Evolutionary conservation across 2,329 filamentous ascomycete genomes (phyloP), one percentile per base, ranked within the genome.

Genomic region (Tolypocladium inflatum): DNA sequence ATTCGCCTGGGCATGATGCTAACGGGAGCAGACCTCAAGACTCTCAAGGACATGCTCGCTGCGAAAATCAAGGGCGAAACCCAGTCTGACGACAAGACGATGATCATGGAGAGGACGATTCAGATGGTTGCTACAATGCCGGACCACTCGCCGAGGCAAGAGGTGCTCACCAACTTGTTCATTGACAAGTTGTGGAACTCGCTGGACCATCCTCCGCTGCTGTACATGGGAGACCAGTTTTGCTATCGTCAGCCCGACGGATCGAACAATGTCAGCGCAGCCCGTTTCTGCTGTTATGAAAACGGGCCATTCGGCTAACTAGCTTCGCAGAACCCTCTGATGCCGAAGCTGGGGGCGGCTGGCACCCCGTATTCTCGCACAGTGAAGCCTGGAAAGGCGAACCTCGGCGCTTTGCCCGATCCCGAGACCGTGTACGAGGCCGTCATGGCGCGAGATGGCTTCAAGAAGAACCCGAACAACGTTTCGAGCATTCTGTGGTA

Each of bases 71-170:
- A 82, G 63, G 85, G 87, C 1, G 79, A 80, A 58, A 76, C 82
- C 54, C 76, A 86, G 13, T 72, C 83, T 6, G 86, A 93, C 65
- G 90, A 93, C 74, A 89, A 88, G 73, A 88, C 85, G 2, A 88
- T 90, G 78, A 76, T 90, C 51, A 89, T 91, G 84, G 88, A 91
- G 70, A 78, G 83, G 9, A 79, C 87, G 6, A 90, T 91, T 60
- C 82, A 86, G 74, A 76, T 91, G 19, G 86, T 90, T 6, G 79
- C 85, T 15, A 81, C 80, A 38, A 75, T 91, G 39, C 86, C 86
- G 1, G 73, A 79, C 55, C 76, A 80, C 57, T 90, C 87, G 1
- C 81, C 81, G 64, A 78, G 80, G 33, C 79, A 87, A 11, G 75
- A 80, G 48, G 74, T 84, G 55, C 74, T 91, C 54, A 90, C 88